These are phyloP conservation scores for Globisporangium sylvaticum DNA, from an alignment of 352 stramenopile species.

Conservation along the genomic window DNA sequence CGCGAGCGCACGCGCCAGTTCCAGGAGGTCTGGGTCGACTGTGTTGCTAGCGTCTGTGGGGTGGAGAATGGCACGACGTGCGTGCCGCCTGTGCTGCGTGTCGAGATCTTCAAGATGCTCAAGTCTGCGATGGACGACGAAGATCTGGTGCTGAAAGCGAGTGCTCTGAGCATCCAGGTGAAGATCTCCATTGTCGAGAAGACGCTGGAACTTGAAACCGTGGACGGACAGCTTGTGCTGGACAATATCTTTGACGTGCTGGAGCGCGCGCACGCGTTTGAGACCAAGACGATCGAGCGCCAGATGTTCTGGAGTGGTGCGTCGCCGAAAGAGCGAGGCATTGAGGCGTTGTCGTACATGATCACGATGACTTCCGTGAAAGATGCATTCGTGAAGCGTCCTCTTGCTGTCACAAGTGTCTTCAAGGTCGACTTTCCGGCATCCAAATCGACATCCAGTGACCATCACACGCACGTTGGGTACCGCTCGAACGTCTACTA, in stretches of 20 bases:
- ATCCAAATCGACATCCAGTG: slow-evolving; percentile 18
- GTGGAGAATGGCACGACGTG: slow-evolving; percentile 65
- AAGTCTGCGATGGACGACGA: slow-evolving; percentile 58
- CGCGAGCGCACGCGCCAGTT: slow-evolving; percentile 47
- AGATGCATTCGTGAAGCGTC: slow-evolving; percentile 61
- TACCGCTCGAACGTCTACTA: slow-evolving; percentile 90
- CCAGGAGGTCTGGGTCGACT: slow-evolving; percentile 81
- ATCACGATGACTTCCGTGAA: slow-evolving; percentile 83
- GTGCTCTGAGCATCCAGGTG: slow-evolving; percentile 76
- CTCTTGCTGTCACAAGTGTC: slow-evolving; percentile 55
- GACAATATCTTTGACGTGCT: slow-evolving; percentile 74
- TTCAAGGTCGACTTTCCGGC: slow-evolving; percentile 64
- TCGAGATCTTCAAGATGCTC: slow-evolving; percentile 79
- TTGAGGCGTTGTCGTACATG: slow-evolving; percentile 82
- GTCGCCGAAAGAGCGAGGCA: slow-evolving; percentile 76
- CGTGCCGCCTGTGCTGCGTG: slow-evolving; percentile 56
- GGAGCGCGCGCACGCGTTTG: slow-evolving; percentile 50
- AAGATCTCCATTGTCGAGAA: slow-evolving; percentile 84
- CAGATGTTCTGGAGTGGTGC: slow-evolving; percentile 63
- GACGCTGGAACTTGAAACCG: slow-evolving; percentile 59
- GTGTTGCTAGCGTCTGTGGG: slow-evolving; percentile 72
- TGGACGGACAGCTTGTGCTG: slow-evolving; percentile 60
- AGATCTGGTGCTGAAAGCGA: slow-evolving; percentile 70
- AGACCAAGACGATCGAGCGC: slow-evolving; percentile 30
- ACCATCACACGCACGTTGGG: slow-evolving; percentile 35